These are phyloP conservation scores for Dactylellina haptotyla DNA, from an alignment of 2,329 filamentous ascomycete species.

Conservation along the genomic window DNA sequence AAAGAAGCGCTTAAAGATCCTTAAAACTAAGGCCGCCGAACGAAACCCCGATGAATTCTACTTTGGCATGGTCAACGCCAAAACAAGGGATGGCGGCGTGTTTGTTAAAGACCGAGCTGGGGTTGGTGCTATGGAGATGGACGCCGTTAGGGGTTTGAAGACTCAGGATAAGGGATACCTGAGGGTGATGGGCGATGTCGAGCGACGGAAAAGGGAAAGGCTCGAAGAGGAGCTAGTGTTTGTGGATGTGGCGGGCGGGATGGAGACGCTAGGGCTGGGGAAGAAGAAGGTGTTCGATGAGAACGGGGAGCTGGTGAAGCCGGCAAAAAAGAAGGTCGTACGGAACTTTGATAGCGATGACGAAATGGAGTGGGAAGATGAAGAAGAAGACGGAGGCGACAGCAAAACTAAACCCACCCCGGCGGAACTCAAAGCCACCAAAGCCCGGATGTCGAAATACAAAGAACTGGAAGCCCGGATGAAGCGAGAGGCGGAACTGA, in stretches of 20 bases:
- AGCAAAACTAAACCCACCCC: slow-evolving; percentile 72
- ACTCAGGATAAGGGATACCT: slow-evolving; percentile 75
- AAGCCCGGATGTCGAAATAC: slow-evolving; percentile 74
- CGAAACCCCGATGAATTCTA: slow-evolving; percentile 79
- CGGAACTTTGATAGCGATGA: slow-evolving; percentile 62
- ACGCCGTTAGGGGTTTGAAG: slow-evolving; percentile 72
- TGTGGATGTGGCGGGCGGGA: slow-evolving; percentile 58
- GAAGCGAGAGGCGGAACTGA: slow-evolving; percentile 74
- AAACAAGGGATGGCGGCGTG: slow-evolving; percentile 67
- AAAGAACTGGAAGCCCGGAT: slow-evolving; percentile 84
- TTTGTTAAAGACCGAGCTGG: slow-evolving; percentile 65
- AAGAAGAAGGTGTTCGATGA: slow-evolving; percentile 61
- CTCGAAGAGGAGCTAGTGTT: slow-evolving; percentile 69
- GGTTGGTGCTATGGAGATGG: slow-evolving; percentile 65
- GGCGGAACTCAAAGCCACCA: slow-evolving; percentile 61
- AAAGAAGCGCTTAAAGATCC: slow-evolving; percentile 69
- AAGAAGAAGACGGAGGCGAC: slow-evolving; percentile 65
- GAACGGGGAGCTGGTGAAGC: slow-evolving; percentile 52
- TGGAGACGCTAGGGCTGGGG: slow-evolving; percentile 25
- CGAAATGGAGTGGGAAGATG: slow-evolving; percentile 56
- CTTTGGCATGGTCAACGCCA: slow-evolving; percentile 73
- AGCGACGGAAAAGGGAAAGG: slow-evolving; percentile 68
- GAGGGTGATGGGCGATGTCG: slow-evolving; percentile 71
- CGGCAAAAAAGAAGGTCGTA: slow-evolving; percentile 14
- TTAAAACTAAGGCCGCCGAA: slow-evolving; percentile 71